Conservation (phyloP, 495 filamentous ascomycete species). For the Staphylotrichum longicolle region DNA sequence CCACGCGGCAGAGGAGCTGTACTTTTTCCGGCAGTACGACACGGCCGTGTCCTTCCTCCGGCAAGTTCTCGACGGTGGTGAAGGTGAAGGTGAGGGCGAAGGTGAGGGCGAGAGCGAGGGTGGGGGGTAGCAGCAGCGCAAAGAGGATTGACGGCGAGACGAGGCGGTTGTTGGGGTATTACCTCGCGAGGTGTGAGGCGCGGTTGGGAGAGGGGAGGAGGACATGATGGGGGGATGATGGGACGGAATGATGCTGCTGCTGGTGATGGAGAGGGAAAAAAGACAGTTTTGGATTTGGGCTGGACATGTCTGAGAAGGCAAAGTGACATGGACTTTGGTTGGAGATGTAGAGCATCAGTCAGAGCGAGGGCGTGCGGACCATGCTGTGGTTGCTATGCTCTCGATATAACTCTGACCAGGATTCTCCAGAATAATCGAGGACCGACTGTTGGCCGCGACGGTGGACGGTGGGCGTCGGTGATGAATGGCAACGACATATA, state of each 20-base stretch:
- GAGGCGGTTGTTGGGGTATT: constrained; percentile 34
- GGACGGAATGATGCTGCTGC: background rate
- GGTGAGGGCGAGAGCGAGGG: constrained; percentile 19
- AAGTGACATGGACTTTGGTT: too few species aligned
- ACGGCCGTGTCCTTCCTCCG: constrained; percentile 41
- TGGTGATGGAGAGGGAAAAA: background rate
- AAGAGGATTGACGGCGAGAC: constrained; percentile 39
- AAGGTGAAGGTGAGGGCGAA: background rate
- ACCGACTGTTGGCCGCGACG: too few species aligned
- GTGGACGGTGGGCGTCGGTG: too few species aligned
- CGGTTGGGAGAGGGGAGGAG: constrained; percentile 12
- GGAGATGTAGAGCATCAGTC: too few species aligned
- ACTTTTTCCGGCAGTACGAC: constrained; percentile 50
- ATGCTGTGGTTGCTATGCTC: too few species aligned
- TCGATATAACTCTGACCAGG: background rate
- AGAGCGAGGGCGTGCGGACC: too few species aligned
- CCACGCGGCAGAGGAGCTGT: constrained; percentile 57
- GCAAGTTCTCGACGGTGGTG: constrained; percentile 27
- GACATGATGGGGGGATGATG: background rate
- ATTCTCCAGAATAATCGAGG: too few species aligned
- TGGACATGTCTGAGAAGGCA: background rate
- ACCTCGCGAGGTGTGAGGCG: constrained; percentile 37
- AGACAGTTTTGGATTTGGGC: background rate
- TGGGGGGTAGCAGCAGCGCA: constrained; percentile 2
- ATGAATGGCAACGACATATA: too few species aligned